Conservation (phyloP, 768 basidiomycete genomes). For the Xanthoconium stramineum region DNA sequence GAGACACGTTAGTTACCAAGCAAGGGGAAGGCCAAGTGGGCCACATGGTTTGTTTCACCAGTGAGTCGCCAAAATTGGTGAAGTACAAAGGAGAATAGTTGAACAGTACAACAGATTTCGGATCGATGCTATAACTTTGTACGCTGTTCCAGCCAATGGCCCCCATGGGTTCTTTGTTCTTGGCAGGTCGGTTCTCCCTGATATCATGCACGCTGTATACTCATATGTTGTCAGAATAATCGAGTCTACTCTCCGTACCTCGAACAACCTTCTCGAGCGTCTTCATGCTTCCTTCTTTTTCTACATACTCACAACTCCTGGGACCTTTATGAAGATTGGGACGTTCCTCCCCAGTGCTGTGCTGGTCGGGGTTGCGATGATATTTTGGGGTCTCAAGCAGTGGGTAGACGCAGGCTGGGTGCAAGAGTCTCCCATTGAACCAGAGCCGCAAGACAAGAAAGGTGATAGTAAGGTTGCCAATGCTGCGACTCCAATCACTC, state of each 20-base stretch:
- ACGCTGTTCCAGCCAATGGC: constrained; percentile 80
- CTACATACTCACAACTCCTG: constrained; percentile 60
- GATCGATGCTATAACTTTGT: constrained; percentile 92
- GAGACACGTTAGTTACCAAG: constrained; percentile 71
- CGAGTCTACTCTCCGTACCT: constrained; percentile 85
- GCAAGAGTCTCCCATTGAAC: neutral
- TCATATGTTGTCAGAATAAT: constrained; percentile 49
- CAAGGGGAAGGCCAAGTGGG: constrained; percentile 77
- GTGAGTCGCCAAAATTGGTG: constrained; percentile 39
- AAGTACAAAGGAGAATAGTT: neutral
- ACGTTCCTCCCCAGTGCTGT: constrained; percentile 87
- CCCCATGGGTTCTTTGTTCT: constrained; percentile 96
- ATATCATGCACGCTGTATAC: neutral
- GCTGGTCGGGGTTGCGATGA: constrained; percentile 79
- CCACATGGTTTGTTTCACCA: constrained; percentile 88
- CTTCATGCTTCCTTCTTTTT: constrained; percentile 98
- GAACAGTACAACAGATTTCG: constrained; percentile 58
- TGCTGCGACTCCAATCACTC: neutral
- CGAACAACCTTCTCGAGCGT: constrained; percentile 93
- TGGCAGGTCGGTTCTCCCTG: constrained; percentile 59
- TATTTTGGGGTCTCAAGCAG: constrained; percentile 72
- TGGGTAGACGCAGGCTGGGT: constrained; percentile 72
- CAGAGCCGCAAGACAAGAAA: constrained; percentile 3
- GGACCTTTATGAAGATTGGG: constrained; percentile 84
- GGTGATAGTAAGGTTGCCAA: constrained; percentile 10